Percentiles rank a stretch among this genome's conserved stretches.
phyloP scores from a whole-genome alignment of 2,329 filamentous ascomycete genomes.

The Penicillium sp. region DNA sequence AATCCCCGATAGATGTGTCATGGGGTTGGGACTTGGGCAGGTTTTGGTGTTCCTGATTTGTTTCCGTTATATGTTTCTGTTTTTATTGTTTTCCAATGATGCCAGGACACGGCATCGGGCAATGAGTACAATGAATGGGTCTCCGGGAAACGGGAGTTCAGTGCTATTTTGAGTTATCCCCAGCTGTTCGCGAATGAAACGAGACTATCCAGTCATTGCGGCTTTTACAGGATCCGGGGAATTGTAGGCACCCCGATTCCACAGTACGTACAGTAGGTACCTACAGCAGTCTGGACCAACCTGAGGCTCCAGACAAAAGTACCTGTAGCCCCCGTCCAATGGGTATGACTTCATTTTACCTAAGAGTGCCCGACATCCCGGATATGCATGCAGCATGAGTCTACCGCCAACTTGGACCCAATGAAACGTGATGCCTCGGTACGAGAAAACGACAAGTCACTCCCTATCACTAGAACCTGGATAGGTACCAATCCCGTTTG shows the following conservation, averaged over 20 bases:
- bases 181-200: neutral
- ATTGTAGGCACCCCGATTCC: neutral
- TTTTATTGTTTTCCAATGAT: constrained; percentile 18
- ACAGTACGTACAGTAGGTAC: neutral
- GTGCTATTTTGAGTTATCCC: constrained; percentile 16
- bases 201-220: neutral
- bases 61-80: neutral
- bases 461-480: neutral
- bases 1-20: constrained; percentile 12
- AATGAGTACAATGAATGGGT: constrained; percentile 34
- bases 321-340: neutral
- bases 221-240: neutral
- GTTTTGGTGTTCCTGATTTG: neutral
- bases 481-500: neutral
- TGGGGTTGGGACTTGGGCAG: neutral
- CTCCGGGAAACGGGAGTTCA: constrained; percentile 31
- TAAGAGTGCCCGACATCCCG: neutral
- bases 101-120: constrained; percentile 20
- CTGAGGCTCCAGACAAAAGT: neutral
- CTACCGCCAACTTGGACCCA: neutral
- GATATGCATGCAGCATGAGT: neutral
- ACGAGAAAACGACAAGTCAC: neutral
- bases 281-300: neutral
- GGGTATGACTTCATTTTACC: neutral
- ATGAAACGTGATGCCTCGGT: neutral